Conservation (phyloP, 2,329 filamentous ascomycete genomes). For the Teratosphaeria zuluensis region DNA sequence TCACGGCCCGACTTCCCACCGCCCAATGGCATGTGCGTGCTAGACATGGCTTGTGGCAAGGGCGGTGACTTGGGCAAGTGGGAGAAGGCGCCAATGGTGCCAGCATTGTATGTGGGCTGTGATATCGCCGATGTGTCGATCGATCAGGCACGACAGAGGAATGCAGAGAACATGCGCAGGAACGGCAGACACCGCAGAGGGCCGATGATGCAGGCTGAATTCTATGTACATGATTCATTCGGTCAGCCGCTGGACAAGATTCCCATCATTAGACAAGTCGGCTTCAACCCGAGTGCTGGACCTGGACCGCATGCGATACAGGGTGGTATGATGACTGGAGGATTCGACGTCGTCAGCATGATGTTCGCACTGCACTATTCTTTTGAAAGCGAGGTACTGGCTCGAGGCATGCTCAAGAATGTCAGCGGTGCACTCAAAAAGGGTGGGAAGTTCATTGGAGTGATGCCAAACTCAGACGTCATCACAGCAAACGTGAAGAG, state of each 20-base stretch:
- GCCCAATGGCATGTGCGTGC: conserved; percentile 60
- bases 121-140: conserved; percentile 91
- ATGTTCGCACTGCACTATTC: conserved; percentile 99
- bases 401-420: conserved; percentile 84
- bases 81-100: conserved; percentile 82
- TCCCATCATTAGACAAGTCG: conserved; percentile 72
- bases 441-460: conserved; percentile 86
- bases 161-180: conserved; percentile 59
- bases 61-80: conserved; percentile 93
- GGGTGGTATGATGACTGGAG: conserved; percentile 60
- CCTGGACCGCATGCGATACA: conserved; percentile 49
- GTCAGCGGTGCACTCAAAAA: conserved; percentile 86
- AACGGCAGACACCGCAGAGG: conserved; percentile 27
- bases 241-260: conserved; percentile 73
- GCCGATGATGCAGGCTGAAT: conserved; percentile 62
- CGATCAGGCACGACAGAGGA: conserved; percentile 78
- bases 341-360: conserved; percentile 91
- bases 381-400: conserved; percentile 85
- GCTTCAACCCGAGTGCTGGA: conserved; percentile 65
- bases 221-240: conserved; percentile 88
- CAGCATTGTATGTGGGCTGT: conserved; percentile 88
- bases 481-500: conserved; percentile 68
- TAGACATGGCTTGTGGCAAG: conserved; percentile 95
- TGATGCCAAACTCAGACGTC: conserved; percentile 93
- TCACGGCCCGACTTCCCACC: conserved; percentile 42